Percentiles rank a stretch among this genome's conserved stretches.
Evolutionary conservation across 2,329 filamentous ascomycete species (phyloP).

Genomic region (Curvularia sp.): DNA sequence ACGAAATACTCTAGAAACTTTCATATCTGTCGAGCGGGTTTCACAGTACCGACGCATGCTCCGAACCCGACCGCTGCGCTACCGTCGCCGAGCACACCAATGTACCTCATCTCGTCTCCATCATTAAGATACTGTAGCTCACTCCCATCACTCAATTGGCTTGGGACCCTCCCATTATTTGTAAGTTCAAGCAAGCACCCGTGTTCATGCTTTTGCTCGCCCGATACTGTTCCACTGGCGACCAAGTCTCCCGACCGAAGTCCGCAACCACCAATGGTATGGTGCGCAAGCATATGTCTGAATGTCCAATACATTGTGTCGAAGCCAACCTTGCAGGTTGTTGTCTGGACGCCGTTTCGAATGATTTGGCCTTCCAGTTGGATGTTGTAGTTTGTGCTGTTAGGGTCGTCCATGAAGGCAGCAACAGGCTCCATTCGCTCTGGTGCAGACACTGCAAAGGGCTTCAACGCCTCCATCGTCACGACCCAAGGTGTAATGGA

Average conservation of each 20-base stretch:
- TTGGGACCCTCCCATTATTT: conserved; percentile 45
- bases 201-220: conserved; percentile 47
- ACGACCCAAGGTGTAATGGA: conserved; percentile 69
- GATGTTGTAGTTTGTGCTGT: conserved; percentile 37
- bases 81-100: conserved; percentile 47
- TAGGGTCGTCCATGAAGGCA: conserved; percentile 35
- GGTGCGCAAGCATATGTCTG: conserved; percentile 56
- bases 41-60: conserved; percentile 49
- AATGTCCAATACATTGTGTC: conserved; percentile 57
- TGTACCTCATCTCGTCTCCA: conserved; percentile 52
- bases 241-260: conserved; percentile 55
- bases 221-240: conserved; percentile 56
- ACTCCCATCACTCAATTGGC: conserved; percentile 38
- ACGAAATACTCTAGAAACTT: background rate
- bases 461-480: conserved; percentile 64
- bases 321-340: conserved; percentile 44
- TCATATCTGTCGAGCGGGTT: conserved; percentile 32
- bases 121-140: conserved; percentile 52
- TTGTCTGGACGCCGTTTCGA: conserved; percentile 28
- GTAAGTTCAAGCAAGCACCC: conserved; percentile 55
- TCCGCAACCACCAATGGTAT: conserved; percentile 53
- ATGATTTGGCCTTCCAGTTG: conserved; percentile 32
- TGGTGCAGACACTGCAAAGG: conserved; percentile 37
- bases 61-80: conserved; percentile 51
- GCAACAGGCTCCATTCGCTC: conserved; percentile 31